Evolutionary conservation across 352 stramenopile genomes (phyloP).

Genomic region (Globisporangium yorkense): DNA sequence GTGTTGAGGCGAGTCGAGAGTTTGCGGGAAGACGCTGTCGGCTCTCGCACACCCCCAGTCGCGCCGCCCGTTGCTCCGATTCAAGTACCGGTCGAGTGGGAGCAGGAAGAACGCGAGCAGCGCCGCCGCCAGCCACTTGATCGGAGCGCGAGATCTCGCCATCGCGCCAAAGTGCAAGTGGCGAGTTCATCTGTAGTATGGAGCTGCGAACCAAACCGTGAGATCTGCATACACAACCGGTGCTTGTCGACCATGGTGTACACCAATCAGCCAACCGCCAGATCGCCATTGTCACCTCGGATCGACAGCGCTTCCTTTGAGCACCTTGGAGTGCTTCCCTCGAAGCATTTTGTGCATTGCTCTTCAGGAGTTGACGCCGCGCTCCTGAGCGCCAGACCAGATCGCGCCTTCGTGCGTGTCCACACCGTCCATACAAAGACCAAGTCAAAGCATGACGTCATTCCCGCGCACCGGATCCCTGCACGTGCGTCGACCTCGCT

Average conservation of each 20-base stretch:
- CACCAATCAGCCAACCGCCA: no score
- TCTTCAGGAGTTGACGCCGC: not conserved
- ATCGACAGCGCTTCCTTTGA: no score
- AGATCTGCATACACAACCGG: not conserved
- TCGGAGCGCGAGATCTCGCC: no score
- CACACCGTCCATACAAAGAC: not conserved
- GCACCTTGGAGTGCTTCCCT: no score
- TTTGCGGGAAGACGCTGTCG: not conserved
- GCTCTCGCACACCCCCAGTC: not conserved
- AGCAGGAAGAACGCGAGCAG: constrained; percentile 4
- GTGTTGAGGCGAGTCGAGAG: not conserved
- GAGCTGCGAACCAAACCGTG: not conserved
- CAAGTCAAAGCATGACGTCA: not conserved
- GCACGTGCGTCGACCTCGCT: not conserved
- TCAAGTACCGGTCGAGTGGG: constrained; percentile 1
- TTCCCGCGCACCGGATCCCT: not conserved
- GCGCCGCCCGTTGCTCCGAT: not conserved
- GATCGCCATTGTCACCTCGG: no score
- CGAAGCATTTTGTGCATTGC: no score
- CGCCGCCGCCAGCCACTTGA: not conserved
- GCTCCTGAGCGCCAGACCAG: not conserved
- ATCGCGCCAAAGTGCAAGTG: not conserved
- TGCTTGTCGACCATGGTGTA: not conserved
- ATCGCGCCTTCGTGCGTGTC: not conserved
- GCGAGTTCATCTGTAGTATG: not conserved